phyloP scores from a whole-genome alignment of 2,329 filamentous ascomycete species.

The Penicillium sp. region DNA sequence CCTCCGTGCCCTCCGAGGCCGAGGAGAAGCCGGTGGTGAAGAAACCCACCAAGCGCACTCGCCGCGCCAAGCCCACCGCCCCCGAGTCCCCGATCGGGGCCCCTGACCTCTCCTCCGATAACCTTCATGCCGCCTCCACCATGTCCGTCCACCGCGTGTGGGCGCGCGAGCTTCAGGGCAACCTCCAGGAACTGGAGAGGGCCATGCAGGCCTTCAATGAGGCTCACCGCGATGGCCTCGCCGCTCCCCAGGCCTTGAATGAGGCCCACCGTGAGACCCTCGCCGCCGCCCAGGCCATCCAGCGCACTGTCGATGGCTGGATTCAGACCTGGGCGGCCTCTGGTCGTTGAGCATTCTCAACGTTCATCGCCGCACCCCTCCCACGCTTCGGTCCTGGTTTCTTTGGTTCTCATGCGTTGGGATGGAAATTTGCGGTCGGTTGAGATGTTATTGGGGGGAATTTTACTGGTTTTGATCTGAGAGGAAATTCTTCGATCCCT shows the following conservation, averaged over 20 bases:
- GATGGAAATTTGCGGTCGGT: neutral
- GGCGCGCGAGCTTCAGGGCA: slow-evolving; percentile 57
- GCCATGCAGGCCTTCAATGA: slow-evolving; percentile 52
- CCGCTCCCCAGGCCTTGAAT: slow-evolving; percentile 40
- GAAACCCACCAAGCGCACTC: neutral
- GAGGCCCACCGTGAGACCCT: slow-evolving; percentile 15
- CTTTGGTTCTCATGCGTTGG: neutral
- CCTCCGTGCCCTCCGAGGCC: neutral
- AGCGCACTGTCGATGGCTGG: slow-evolving; percentile 24
- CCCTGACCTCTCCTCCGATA: slow-evolving; percentile 7
- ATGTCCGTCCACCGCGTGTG: slow-evolving; percentile 52
- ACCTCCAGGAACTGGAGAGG: slow-evolving; percentile 57
- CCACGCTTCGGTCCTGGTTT: neutral
- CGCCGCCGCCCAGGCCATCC: slow-evolving; percentile 13
- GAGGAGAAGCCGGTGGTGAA: neutral
- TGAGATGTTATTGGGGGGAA: neutral
- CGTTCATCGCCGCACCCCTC: neutral
- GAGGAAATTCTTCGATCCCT: neutral
- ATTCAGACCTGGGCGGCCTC: slow-evolving; percentile 17
- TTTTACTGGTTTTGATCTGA: neutral
- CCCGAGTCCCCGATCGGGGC: neutral
- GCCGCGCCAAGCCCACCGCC: neutral
- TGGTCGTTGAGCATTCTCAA: slow-evolving; percentile 1
- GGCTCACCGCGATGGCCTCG: slow-evolving; percentile 12
- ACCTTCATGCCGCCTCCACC: slow-evolving; percentile 23